Base-by-base conservation (phyloP, 2,329 filamentous ascomycete genomes). In the Aulographum hederae region DNA sequence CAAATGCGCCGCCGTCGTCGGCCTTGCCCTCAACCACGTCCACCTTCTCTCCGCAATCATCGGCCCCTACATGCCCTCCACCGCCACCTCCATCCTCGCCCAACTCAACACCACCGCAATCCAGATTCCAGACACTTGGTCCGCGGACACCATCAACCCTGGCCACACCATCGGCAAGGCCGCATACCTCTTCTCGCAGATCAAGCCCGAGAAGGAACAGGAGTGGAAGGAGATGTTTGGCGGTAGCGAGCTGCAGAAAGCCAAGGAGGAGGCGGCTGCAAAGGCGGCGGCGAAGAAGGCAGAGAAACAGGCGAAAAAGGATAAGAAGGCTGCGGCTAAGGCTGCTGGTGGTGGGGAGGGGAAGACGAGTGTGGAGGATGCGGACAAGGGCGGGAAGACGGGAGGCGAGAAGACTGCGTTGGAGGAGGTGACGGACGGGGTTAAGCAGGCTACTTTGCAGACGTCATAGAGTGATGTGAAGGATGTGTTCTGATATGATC, bases 61-160 rank as follows among this genome's bases (percentile, higher is more conserved):
- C 34, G 70, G 73, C 32, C 85, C 85, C 0, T 94, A 86, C 57
- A 80, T 94, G 64, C 84, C 82, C 26, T 66, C 67, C n/a, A 85
- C 78, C 6, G 65, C 78, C 3, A 65, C 65, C 37, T 70, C 71
- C 19, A 93, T 94, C 43, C 69, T 81, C 40, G 55, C 68, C 39
- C 86, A 94, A 58, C 67, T 95, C 18, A 25, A 25, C 21, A 25
- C 8, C 8, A n/a, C n/a, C 21, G 8, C 8, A 45, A n/a, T 25
- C 8, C 27, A 8, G 8, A n/a, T 28, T 16, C 27, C 27, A 10
- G 27, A n/a, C 27, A 28, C 16, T 8, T 28, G 8, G 8, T 8
- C n/a, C 21, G n/a, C 51, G 4, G 43, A 39, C 46, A 53, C 10
- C 12, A 10, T 28, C 10, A 28, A 28, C 8, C 65, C 76, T 1